Evolutionary conservation across 768 basidiomycete genomes (phyloP), one percentile per base, ranked within the genome.

Genomic region (Mycena olivaceomarginata): DNA sequence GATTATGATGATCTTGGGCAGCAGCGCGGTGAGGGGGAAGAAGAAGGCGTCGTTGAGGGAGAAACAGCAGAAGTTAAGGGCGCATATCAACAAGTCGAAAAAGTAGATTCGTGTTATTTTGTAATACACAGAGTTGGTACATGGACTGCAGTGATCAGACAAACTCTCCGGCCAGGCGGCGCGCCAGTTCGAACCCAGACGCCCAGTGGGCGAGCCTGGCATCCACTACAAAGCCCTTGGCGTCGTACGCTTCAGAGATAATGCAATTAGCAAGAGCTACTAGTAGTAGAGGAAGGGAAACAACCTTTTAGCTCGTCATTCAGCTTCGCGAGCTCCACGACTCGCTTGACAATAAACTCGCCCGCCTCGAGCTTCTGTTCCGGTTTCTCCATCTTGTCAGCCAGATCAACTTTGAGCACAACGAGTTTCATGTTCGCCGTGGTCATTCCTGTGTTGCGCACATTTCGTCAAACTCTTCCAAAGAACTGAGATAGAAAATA

Each of bases 341-440:
- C 90, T 65, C 91, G 90, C 57, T 90, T 92, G 56, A 93, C 89
- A 79, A 99, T 97, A 77, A 93, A 92, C 85, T 99, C 97, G 12
- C 97, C 97, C n/a, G 89, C 87, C 20, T 98, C 97, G 1, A 97
- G 93, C 72, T 95, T 92, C 70, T 95, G 93, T 13, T 90, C 86
- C 0, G 97, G 97, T 18, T 88, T 89, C 77, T 94, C 91, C 77
- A 98, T 86, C 80, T 90, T 84, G 76, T 92, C 92, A n/a, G 91
- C 87, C 70, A 99, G 87, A 45, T 88, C 83, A 59, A 97, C 94
- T 74, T 90, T 89, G 40, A 98, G 87, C 20, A 94, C 89, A 63
- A 96, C 93, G 25, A 98, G 91, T 81, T 96, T 94, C 96, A 98
- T 98, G 82, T 95, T 98, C 15, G 98, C 95, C 59, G 93, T 97